A percentile compares a stretch with the other conserved stretches of the same genome.
Evolutionary conservation across 257 asterid species (phyloP).

Genomic region (Buddleja alternifolia): DNA sequence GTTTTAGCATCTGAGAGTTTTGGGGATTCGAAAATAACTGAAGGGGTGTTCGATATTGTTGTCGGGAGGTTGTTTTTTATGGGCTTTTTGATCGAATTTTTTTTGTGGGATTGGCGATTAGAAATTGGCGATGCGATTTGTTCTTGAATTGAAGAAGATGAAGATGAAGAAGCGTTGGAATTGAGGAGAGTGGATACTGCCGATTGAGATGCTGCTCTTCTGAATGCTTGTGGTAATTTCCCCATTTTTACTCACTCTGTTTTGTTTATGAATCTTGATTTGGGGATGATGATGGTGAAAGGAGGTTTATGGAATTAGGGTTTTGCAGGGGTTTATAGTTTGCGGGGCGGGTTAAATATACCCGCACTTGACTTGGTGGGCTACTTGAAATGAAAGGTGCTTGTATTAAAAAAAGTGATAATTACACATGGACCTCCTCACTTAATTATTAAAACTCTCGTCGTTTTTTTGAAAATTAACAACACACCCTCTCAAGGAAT

Average conservation of each 20-base stretch:
- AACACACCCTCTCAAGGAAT: too few species aligned
- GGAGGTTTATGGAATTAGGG: constrained; percentile 43
- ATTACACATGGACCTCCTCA: too few species aligned
- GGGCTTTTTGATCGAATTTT: constrained; percentile 33
- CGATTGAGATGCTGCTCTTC: constrained; percentile 43
- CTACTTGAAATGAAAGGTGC: neutral
- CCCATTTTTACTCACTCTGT: constrained; percentile 46
- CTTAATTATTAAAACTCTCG: too few species aligned
- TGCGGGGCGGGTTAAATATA: constrained; percentile 4
- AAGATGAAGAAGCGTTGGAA: constrained; percentile 33
- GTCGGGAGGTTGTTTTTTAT: constrained; percentile 24
- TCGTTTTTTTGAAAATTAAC: too few species aligned
- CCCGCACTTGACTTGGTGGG: neutral
- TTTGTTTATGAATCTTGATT: neutral
- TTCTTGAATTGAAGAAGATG: constrained; percentile 25
- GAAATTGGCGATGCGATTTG: constrained; percentile 31
- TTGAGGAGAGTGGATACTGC: constrained; percentile 46
- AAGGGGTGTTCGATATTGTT: constrained; percentile 29
- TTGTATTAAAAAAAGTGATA: too few species aligned
- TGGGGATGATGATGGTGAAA: constrained; percentile 12
- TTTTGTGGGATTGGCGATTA: constrained; percentile 34
- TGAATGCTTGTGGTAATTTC: constrained; percentile 57
- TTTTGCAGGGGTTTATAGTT: constrained; percentile 47
- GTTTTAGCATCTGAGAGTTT: constrained; percentile 79
- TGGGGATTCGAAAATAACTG: constrained; percentile 53